Base-by-base conservation (phyloP, 2,329 filamentous ascomycete species). In the Pestalotiopsis sp. region DNA sequence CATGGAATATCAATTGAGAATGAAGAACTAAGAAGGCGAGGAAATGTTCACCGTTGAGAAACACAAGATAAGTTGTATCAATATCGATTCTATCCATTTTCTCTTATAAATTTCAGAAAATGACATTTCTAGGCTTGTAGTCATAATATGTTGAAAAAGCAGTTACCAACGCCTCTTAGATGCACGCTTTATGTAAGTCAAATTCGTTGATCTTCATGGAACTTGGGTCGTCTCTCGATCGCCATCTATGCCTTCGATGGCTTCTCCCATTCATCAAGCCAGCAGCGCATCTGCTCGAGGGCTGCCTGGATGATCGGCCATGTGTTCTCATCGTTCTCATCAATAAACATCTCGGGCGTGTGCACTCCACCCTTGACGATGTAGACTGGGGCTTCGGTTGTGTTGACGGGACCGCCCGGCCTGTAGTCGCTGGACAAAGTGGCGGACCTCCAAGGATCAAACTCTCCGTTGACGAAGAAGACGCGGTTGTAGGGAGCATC, bases 381-480 rank as follows among this genome's bases (percentile, higher is more conserved):
- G 64, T 71, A 65, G 14, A 62, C 62, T 2, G 72, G 72, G 39
- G n/a, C 25, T 23, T 70, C 68, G 13, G 69, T 69, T 25, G 52
- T 69, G 56, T 69, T 56, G n/a, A 66, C 49, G 20, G 68, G 58
- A n/a, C 70, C 72, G n/a, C 67, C 69, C 2, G 72, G 72, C 12
- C 72, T 71, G 49, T 20, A 65, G 41, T 71, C 68, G 23, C 68
- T 61, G 41, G 69, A 67, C 45, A 73, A 59, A 23, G 72, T 68
- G 59, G 72, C 70, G 23, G 58, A 63, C 14, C 61, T 31, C 77
- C 77, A 78, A 4, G 77, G 76, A 49, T 79, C 76, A 63, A 75
- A 74, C 68, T 78, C 72, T 67, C 77, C 77, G 41, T 75, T 71
- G 66, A 75, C 74, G 70, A 76, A 78, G 68, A 78, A 72, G 68